A percentile compares a stretch with the other conserved stretches of the same genome.
Evolutionary conservation across 2,329 filamentous ascomycete species (phyloP).

Genomic region (Colletotrichum sp.): DNA sequence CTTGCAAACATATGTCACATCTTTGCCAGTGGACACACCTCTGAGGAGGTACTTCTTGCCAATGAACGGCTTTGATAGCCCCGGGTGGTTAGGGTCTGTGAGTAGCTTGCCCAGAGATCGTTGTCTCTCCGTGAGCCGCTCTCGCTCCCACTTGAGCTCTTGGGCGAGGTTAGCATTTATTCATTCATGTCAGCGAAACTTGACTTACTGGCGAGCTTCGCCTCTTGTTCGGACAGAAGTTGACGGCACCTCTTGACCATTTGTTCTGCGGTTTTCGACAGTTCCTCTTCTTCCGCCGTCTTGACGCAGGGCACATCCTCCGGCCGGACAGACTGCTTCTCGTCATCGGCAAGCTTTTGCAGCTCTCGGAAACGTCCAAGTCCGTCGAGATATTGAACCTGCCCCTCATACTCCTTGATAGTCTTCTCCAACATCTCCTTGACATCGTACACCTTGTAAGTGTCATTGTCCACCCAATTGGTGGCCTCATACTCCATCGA

Average conservation of each 20-base stretch:
- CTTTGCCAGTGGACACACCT: conserved; percentile 52
- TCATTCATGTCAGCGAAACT: too few species aligned
- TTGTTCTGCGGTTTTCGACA: conserved; percentile 34
- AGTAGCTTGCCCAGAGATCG: conserved; percentile 43
- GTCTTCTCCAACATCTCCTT: conserved; percentile 34
- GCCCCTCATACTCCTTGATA: conserved; percentile 22
- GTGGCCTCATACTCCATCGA: conserved; percentile 25
- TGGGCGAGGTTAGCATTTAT: conserved; percentile 24
- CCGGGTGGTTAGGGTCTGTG: conserved; percentile 41
- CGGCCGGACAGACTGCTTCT: conserved; percentile 41
- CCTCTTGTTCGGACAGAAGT: conserved; percentile 38
- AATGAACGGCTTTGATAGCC: conserved; percentile 40
- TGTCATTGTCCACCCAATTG: conserved; percentile 21
- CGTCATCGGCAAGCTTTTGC: conserved; percentile 41
- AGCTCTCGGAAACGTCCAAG: conserved; percentile 40
- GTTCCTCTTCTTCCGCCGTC: conserved; percentile 34
- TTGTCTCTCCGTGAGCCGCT: conserved; percentile 37
- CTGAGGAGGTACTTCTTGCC: conserved; percentile 56
- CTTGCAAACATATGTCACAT: conserved; percentile 57
- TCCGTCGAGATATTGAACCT: conserved; percentile 38
- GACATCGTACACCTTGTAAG: conserved; percentile 29
- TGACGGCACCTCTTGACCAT: conserved; percentile 37
- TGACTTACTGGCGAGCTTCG: conserved; percentile 39
- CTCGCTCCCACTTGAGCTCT: conserved; percentile 36
- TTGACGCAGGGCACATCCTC: conserved; percentile 42